Percentiles rank a stretch among this genome's conserved stretches.
Conservation (phyloP, 441 rosid species). For the Kokia cookei region DNA sequence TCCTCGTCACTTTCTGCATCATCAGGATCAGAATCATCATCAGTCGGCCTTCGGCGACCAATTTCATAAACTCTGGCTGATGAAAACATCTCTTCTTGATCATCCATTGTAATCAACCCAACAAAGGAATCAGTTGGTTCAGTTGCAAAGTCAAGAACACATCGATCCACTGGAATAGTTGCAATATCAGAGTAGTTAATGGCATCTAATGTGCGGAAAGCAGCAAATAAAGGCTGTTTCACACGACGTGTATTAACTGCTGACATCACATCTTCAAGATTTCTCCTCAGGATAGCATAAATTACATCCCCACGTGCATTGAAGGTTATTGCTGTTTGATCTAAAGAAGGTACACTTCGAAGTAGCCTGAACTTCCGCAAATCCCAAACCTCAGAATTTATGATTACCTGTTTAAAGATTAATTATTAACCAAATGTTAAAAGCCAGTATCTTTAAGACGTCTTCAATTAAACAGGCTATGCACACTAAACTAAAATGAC, state of each 20-base stretch:
- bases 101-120: slow-evolving; percentile 93
- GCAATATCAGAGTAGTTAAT: slow-evolving; percentile 94
- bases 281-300: slow-evolving; percentile 94
- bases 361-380: slow-evolving; percentile 78
- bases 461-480: background rate
- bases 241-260: slow-evolving; percentile 87
- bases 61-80: slow-evolving; percentile 96
- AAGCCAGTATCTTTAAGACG: background rate
- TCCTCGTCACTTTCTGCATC: slow-evolving; percentile 94
- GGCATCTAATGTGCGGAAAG: slow-evolving; percentile 92
- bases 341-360: slow-evolving; percentile 87
- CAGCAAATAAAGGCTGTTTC: slow-evolving; percentile 80
- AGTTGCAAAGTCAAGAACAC: slow-evolving; percentile 94
- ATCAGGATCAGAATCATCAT: slow-evolving; percentile 97
- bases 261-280: slow-evolving; percentile 88
- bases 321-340: slow-evolving; percentile 87
- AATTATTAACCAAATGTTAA: background rate
- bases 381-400: slow-evolving; percentile 99
- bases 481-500: background rate
- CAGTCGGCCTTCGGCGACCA: slow-evolving; percentile 91
- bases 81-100: slow-evolving; percentile 88
- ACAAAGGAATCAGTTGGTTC: slow-evolving; percentile 92
- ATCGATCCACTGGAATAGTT: slow-evolving; percentile 84
- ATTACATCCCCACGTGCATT: slow-evolving; percentile 89
- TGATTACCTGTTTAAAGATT: slow-evolving; percentile 57